These are phyloP conservation scores for Gremmenia infestans DNA, from an alignment of 2,329 filamentous ascomycete species.

Conservation along the genomic window DNA sequence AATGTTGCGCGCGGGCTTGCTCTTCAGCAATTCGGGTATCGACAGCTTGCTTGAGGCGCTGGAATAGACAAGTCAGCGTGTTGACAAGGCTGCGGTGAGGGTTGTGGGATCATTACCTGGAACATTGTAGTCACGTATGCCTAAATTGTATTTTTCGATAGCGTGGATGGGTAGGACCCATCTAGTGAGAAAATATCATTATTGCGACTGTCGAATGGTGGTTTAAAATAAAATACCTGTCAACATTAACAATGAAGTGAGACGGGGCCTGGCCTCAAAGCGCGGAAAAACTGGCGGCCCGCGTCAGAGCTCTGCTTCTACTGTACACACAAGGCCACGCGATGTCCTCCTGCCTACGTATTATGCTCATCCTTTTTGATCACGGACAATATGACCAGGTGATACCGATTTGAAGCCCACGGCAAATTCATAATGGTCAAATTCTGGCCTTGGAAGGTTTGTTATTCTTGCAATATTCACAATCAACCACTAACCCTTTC, in stretches of 20 bases:
- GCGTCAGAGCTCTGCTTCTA: background rate
- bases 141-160: background rate
- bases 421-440: slow-evolving; percentile 59
- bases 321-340: background rate
- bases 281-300: background rate
- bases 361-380: background rate
- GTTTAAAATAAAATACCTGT: slow-evolving; percentile 5
- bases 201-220: background rate
- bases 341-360: background rate
- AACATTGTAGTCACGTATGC: slow-evolving; percentile 28
- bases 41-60: slow-evolving; percentile 77
- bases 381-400: slow-evolving; percentile 17
- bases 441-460: slow-evolving; percentile 80
- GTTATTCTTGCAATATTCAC: slow-evolving; percentile 25
- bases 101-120: slow-evolving; percentile 24
- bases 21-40: slow-evolving; percentile 88
- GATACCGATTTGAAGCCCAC: slow-evolving; percentile 1
- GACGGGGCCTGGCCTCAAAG: background rate
- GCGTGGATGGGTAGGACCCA: background rate
- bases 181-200: slow-evolving; percentile 14
- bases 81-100: slow-evolving; percentile 15
- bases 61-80: slow-evolving; percentile 17
- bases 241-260: background rate
- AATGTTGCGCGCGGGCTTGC: slow-evolving; percentile 60
- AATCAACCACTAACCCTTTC: slow-evolving; percentile 7